These are phyloP conservation scores for Coniochaeta sp. DNA, from an alignment of 2,329 filamentous ascomycete genomes.

Conservation along the genomic window DNA sequence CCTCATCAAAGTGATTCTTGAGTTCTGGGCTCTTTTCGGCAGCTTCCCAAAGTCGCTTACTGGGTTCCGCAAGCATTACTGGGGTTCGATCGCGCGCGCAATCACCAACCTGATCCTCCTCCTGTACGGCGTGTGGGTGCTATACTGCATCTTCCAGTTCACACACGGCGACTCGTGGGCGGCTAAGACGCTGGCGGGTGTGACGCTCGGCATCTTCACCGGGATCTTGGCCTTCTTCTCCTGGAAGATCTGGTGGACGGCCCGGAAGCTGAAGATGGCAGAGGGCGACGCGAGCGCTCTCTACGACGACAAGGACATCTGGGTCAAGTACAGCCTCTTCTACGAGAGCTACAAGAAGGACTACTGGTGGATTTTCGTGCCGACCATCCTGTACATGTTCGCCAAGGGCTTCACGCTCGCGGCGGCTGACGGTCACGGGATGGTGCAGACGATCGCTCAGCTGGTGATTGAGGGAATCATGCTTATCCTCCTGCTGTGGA, in stretches of 20 bases:
- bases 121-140: constrained; percentile 88
- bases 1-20: constrained; percentile 84
- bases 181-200: constrained; percentile 72
- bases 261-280: constrained; percentile 62
- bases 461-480: constrained; percentile 75
- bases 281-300: constrained; percentile 68
- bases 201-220: constrained; percentile 78
- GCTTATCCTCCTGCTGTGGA: constrained; percentile 74
- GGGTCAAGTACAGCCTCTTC: constrained; percentile 95
- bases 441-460: constrained; percentile 73
- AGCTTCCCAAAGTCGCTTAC: constrained; percentile 73
- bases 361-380: constrained; percentile 97
- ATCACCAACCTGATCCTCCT: constrained; percentile 86
- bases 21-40: constrained; percentile 84
- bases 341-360: constrained; percentile 92
- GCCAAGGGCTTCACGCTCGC: constrained; percentile 82
- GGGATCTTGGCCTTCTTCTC: constrained; percentile 74
- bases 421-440: constrained; percentile 75
- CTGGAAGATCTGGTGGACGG: constrained; percentile 74
- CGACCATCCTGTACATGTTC: constrained; percentile 83
- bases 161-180: constrained; percentile 91
- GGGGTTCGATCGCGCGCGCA: constrained; percentile 82
- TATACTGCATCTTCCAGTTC: constrained; percentile 96
- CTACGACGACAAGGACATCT: constrained; percentile 83
- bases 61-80: constrained; percentile 92